phyloP scores from a whole-genome alignment of 495 filamentous ascomycete genomes.

The Tuber microsphaerosporum region DNA sequence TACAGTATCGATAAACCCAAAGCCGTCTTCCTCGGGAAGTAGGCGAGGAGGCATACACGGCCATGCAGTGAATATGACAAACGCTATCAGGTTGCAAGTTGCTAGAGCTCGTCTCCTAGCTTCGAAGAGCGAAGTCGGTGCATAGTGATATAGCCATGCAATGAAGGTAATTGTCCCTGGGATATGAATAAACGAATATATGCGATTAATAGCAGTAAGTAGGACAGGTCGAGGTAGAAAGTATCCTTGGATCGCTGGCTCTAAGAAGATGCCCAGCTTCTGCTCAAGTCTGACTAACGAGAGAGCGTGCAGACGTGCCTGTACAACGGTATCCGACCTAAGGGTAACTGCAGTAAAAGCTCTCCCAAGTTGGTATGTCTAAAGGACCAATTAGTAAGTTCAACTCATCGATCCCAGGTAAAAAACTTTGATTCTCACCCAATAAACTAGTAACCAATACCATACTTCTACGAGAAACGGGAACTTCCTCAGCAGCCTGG shows the following conservation, averaged over 20 bases:
- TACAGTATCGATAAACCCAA: slow-evolving; percentile 69
- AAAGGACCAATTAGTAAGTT: neutral
- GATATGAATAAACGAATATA: slow-evolving; percentile 76
- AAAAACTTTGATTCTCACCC: slow-evolving; percentile 19
- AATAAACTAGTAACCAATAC: slow-evolving; percentile 39
- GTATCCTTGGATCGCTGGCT: slow-evolving; percentile 26
- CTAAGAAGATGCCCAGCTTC: slow-evolving; percentile 48
- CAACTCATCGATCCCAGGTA: neutral
- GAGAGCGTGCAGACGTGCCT: slow-evolving; percentile 55
- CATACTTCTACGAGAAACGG: slow-evolving; percentile 39
- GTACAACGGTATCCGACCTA: slow-evolving; percentile 52
- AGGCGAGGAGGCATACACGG: slow-evolving; percentile 76
- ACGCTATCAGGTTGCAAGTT: slow-evolving; percentile 67
- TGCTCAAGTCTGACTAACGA: slow-evolving; percentile 53
- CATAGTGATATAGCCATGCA: slow-evolving; percentile 61
- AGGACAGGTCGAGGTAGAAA: slow-evolving; percentile 23
- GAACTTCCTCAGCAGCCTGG: slow-evolving; percentile 25
- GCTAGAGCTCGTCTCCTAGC: slow-evolving; percentile 62
- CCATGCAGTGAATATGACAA: slow-evolving; percentile 69
- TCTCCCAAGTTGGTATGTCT: slow-evolving; percentile 55
- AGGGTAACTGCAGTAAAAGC: slow-evolving; percentile 58
- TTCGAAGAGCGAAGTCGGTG: slow-evolving; percentile 51
- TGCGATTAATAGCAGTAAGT: slow-evolving; percentile 51
- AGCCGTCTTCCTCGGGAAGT: slow-evolving; percentile 53
- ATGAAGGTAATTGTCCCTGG: slow-evolving; percentile 68